phyloP scores from a whole-genome alignment of 73 alveolate genomes.

The Blepharisma japonicum region DNA sequence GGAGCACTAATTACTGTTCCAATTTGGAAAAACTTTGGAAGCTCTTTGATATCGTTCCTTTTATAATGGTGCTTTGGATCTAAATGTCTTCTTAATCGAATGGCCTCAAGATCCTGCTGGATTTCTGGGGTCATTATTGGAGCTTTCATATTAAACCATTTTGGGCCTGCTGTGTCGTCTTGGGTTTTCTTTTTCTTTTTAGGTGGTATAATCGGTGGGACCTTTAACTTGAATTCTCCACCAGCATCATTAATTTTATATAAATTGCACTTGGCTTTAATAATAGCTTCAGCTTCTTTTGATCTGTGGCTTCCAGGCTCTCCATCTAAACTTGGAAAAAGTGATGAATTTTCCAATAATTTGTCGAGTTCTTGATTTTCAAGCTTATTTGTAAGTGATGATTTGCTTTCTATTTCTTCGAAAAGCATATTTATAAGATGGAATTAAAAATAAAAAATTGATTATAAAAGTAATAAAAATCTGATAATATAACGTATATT shows the following conservation, averaged over 20 bases:
- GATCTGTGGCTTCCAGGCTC: not conserved
- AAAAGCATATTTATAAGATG: not conserved
- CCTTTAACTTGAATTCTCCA: slow-evolving; percentile 17
- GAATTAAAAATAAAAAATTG: too few relatives aligned
- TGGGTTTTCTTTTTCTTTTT: slow-evolving; percentile 32
- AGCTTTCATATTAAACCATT: slow-evolving; percentile 57
- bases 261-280: not conserved
- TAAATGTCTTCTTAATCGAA: slow-evolving; percentile 51
- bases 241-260: slow-evolving; percentile 11
- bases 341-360: not conserved
- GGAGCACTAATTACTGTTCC: slow-evolving; percentile 27
- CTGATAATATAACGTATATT: too few relatives aligned
- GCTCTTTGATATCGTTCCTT: slow-evolving; percentile 43
- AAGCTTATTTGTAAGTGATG: not conserved
- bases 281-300: slow-evolving; percentile 17
- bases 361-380: slow-evolving; percentile 16
- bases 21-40: slow-evolving; percentile 50
- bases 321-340: slow-evolving; percentile 19
- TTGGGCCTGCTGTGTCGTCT: slow-evolving; percentile 43
- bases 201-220: slow-evolving; percentile 3
- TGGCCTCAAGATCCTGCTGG: slow-evolving; percentile 50
- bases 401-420: not conserved
- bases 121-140: slow-evolving; percentile 62
- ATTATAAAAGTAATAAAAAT: too few relatives aligned
- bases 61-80: slow-evolving; percentile 59